These are phyloP conservation scores for Trichomonas tenax DNA, from an alignment of 208 protist genomes.

Conservation along the genomic window DNA sequence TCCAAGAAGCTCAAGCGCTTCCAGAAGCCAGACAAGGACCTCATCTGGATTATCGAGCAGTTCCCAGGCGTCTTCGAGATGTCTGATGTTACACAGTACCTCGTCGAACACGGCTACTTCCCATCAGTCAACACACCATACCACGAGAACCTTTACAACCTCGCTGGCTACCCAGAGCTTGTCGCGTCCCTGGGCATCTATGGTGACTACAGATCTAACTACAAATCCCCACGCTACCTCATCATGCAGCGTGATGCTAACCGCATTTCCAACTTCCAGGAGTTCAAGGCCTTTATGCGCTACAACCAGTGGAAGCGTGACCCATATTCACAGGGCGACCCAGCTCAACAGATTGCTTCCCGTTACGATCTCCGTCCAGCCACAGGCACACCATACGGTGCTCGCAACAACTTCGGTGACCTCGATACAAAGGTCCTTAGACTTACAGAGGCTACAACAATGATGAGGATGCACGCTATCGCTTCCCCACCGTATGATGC, in stretches of 20 bases:
- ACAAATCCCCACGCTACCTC: background rate
- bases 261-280: background rate
- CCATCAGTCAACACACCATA: background rate
- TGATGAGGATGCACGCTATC: background rate
- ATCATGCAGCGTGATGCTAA: background rate
- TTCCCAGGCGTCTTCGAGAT: background rate
- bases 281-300: background rate
- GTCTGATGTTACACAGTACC: background rate
- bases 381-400: background rate
- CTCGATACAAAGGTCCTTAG: background rate
- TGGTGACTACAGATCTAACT: background rate
- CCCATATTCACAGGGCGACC: background rate
- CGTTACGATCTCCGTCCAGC: background rate
- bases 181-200: background rate
- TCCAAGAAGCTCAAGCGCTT: background rate
- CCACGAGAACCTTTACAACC: background rate
- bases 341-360: background rate
- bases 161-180: background rate
- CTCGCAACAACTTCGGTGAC: background rate
- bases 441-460: background rate
- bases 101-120: background rate
- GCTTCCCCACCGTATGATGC: background rate
- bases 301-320: background rate
- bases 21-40: background rate
- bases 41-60: conserved; percentile 20